Evolutionary conservation across 2,329 filamentous ascomycete species (phyloP).

Genomic region (Diplodia mutila): DNA sequence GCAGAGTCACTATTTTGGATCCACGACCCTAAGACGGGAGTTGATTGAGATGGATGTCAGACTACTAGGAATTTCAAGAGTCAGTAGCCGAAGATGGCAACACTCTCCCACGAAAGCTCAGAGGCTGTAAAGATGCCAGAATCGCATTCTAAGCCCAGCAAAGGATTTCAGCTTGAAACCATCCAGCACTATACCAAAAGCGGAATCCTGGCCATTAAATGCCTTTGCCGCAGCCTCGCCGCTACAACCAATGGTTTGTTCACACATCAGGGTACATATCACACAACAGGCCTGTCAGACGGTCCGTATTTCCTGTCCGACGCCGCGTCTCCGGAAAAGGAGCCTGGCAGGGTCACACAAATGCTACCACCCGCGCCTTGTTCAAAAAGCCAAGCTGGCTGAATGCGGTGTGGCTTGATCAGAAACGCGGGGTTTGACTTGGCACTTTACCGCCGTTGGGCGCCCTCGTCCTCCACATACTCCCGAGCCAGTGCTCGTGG

Average conservation of each 20-base stretch:
- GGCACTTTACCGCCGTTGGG: neutral
- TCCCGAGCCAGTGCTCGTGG: neutral
- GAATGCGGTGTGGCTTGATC: conserved; percentile 23
- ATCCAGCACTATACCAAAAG: neutral
- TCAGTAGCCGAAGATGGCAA: neutral
- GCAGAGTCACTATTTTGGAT: neutral
- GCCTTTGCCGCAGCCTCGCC: neutral
- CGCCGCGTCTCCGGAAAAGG: neutral
- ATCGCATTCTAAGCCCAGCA: neutral
- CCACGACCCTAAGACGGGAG: neutral
- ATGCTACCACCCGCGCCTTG: neutral
- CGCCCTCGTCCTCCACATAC: neutral
- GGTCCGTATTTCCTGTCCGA: conserved; percentile 8
- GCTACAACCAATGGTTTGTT: neutral
- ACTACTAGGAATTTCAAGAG: neutral
- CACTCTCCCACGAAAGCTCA: neutral
- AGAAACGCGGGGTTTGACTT: conserved; percentile 23
- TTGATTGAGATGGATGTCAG: neutral
- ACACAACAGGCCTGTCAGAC: neutral
- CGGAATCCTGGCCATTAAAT: neutral
- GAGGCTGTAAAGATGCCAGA: neutral
- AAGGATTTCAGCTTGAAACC: neutral
- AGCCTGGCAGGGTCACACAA: neutral
- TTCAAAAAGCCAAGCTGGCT: conserved; percentile 12
- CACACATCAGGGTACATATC: neutral